phyloP scores from a whole-genome alignment of 1,139 yeast species.

The Pichia sp. region DNA sequence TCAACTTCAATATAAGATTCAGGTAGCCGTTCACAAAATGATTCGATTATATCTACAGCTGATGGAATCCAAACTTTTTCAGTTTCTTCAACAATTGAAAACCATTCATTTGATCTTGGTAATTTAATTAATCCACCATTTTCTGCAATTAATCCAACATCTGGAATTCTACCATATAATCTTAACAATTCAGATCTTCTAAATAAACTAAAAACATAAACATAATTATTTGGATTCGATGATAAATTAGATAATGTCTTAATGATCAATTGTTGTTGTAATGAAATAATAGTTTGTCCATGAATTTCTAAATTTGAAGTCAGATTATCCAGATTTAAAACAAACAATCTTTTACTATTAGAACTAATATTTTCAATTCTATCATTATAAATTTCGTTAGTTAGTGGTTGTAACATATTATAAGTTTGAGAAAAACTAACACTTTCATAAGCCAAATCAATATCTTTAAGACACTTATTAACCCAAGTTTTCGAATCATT shows the following conservation, averaged over 20 bases:
- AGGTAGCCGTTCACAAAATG: constrained; percentile 73
- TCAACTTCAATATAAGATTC: constrained; percentile 68
- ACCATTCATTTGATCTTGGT: constrained; percentile 55
- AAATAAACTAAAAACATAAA: constrained; percentile 65
- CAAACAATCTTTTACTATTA: constrained; percentile 41
- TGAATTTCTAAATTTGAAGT: constrained; percentile 28
- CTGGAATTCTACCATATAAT: constrained; percentile 59
- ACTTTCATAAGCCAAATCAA: constrained; percentile 58
- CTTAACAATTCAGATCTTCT: constrained; percentile 61
- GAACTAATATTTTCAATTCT: constrained; percentile 24
- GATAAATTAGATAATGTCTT: constrained; percentile 45
- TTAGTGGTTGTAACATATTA: constrained; percentile 29
- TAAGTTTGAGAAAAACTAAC: constrained; percentile 26
- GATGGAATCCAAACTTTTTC: constrained; percentile 58
- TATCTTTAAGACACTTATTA: constrained; percentile 45
- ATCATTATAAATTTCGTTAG: constrained; percentile 36
- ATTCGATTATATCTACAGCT: constrained; percentile 52
- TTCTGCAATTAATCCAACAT: constrained; percentile 81
- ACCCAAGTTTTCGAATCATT: constrained; percentile 81
- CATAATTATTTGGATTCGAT: constrained; percentile 48
- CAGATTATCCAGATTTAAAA: constrained; percentile 47
- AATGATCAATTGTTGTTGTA: constrained; percentile 44
- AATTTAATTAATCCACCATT: constrained; percentile 73
- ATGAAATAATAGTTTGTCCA: constrained; percentile 28
- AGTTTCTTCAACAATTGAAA: constrained; percentile 47